Evolutionary conservation across 352 stramenopile species (phyloP).

Genomic region (Globisporangium paddicum): DNA sequence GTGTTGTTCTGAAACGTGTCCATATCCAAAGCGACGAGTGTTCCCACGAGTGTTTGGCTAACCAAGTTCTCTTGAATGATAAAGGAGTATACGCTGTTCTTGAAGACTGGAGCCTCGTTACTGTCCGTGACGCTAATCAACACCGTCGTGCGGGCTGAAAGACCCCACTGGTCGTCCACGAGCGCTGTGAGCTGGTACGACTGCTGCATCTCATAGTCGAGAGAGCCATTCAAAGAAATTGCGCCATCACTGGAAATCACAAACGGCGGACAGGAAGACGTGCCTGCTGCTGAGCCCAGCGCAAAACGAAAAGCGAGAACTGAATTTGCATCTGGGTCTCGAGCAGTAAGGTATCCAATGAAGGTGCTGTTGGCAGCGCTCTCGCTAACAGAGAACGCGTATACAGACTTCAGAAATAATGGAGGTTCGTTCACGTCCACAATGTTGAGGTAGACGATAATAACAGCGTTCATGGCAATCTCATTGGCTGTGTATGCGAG

Average conservation of each 20-base stretch:
- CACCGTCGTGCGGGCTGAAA: slow-evolving; percentile 16
- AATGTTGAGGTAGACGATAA: neutral
- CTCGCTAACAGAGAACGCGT: slow-evolving; percentile 4
- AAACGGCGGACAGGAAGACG: neutral
- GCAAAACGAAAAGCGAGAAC: slow-evolving; percentile 1
- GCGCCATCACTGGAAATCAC: neutral
- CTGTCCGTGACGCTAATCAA: slow-evolving; percentile 35
- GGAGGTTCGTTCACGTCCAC: slow-evolving; percentile 7
- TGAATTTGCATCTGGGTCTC: slow-evolving; percentile 1
- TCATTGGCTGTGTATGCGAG: neutral
- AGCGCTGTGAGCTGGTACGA: slow-evolving; percentile 15
- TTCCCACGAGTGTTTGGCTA: slow-evolving; percentile 25
- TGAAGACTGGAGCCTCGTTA: slow-evolving; percentile 45
- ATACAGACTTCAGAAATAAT: neutral
- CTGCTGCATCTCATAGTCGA: slow-evolving; percentile 18
- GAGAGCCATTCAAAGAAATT: neutral
- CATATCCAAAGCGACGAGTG: slow-evolving; percentile 26
- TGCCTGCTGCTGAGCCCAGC: neutral
- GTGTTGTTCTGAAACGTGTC: slow-evolving; percentile 53
- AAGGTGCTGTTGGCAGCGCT: neutral
- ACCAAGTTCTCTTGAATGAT: slow-evolving; percentile 30
- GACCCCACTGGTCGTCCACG: slow-evolving; percentile 26
- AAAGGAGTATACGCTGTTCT: slow-evolving; percentile 25
- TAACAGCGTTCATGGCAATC: neutral
- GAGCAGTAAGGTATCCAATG: slow-evolving; percentile 2